Percentiles rank a stretch among this genome's conserved stretches.
These are phyloP conservation scores for Phaeosphaeria sp. DNA, from an alignment of 2,329 filamentous ascomycete genomes.

Conservation along the genomic window DNA sequence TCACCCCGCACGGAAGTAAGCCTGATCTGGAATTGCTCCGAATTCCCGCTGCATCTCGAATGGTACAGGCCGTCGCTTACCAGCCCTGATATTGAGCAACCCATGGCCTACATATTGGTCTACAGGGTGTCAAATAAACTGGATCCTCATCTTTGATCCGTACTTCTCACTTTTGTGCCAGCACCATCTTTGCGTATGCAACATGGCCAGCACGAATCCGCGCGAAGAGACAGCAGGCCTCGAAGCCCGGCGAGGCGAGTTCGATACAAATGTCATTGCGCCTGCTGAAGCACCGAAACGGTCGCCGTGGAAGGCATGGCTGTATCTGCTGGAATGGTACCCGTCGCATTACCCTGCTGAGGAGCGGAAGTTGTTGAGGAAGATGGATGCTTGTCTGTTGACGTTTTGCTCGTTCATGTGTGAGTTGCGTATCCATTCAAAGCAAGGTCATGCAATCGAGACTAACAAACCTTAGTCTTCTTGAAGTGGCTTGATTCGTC, in stretches of 20 bases:
- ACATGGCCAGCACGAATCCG: constrained; percentile 28
- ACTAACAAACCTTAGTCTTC: constrained; percentile 32
- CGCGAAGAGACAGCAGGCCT: constrained; percentile 27
- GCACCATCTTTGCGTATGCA: not conserved
- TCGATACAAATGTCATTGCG: constrained; percentile 38
- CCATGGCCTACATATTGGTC: constrained; percentile 31
- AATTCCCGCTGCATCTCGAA: constrained; percentile 31
- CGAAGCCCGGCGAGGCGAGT: constrained; percentile 26
- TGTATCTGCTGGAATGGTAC: constrained; percentile 50
- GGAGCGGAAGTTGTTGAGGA: constrained; percentile 42
- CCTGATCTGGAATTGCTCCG: constrained; percentile 20
- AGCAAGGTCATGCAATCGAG: not conserved
- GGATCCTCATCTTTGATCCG: constrained; percentile 7
- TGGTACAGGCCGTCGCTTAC: constrained; percentile 14
- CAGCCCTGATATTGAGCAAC: constrained; percentile 17
- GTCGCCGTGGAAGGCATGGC: constrained; percentile 48
- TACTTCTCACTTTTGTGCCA: constrained; percentile 1
- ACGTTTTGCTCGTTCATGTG: constrained; percentile 49
- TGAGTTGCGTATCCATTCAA: constrained; percentile 17
- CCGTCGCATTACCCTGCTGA: constrained; percentile 43
- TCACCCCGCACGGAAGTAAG: constrained; percentile 32
- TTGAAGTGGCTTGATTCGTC: constrained; percentile 47
- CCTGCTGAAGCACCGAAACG: constrained; percentile 43
- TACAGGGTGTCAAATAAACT: constrained; percentile 13
- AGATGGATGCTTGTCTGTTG: constrained; percentile 45